A percentile compares a stretch with the other conserved stretches of the same genome.
Evolutionary conservation across 805 yeast species (phyloP).

Genomic region (Saccharomyces jurei): DNA sequence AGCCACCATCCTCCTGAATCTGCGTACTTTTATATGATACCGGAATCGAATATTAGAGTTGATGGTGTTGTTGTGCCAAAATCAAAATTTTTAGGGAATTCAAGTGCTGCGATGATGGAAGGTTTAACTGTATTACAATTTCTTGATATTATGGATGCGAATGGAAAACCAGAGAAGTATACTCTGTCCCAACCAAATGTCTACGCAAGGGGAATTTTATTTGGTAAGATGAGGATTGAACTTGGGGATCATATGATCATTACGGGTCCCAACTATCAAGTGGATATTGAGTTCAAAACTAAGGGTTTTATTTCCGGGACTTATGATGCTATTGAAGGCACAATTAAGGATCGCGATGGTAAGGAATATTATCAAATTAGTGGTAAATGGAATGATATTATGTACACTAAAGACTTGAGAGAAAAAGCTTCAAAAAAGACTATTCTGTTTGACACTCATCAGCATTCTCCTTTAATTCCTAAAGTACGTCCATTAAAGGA

Average conservation of each 20-base stretch:
- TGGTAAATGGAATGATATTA: slow-evolving; percentile 91
- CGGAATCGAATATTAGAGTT: slow-evolving; percentile 69
- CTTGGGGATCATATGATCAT: slow-evolving; percentile 87
- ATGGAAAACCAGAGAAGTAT: slow-evolving; percentile 55
- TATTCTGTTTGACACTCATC: slow-evolving; percentile 53
- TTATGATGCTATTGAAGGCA: slow-evolving; percentile 82
- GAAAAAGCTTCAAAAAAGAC: slow-evolving; percentile 37
- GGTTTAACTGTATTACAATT: slow-evolving; percentile 71
- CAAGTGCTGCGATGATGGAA: slow-evolving; percentile 96
- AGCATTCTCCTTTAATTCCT: slow-evolving; percentile 50
- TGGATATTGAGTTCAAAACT: slow-evolving; percentile 87
- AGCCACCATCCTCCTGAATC: slow-evolving; percentile 99
- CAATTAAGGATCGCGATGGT: slow-evolving; percentile 45
- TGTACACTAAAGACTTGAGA: slow-evolving; percentile 53
- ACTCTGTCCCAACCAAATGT: slow-evolving; percentile 90
- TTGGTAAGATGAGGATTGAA: slow-evolving; percentile 85
- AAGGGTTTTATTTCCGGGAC: slow-evolving; percentile 92
- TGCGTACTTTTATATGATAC: slow-evolving; percentile 81
- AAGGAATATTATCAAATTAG: slow-evolving; percentile 55
- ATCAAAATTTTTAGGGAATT: slow-evolving; percentile 85
- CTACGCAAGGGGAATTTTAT: slow-evolving; percentile 86
- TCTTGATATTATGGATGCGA: slow-evolving; percentile 42
- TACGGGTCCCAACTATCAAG: slow-evolving; percentile 52
- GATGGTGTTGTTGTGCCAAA: slow-evolving; percentile 87
- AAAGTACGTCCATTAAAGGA: slow-evolving; percentile 67